Conservation (phyloP, 2,329 filamentous ascomycete species). For the Ceratocystis cacaofunesta region DNA sequence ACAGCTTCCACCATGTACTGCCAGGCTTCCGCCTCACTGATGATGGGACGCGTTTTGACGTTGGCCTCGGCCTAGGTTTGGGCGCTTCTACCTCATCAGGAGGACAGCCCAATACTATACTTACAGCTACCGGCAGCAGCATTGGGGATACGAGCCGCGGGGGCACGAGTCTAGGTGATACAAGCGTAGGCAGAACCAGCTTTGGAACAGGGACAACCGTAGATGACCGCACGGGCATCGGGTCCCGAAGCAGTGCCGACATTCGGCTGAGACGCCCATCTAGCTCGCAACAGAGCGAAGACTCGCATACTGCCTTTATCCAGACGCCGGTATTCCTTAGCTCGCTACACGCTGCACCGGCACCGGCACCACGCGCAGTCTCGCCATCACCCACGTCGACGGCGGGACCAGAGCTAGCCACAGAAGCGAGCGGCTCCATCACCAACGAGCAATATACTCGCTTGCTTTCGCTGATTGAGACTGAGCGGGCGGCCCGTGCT, state of each 20-base stretch:
- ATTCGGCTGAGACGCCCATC: slow-evolving; percentile 2
- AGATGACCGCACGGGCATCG: not conserved
- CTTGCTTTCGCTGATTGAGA: slow-evolving; percentile 38
- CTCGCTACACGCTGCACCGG: slow-evolving; percentile 28
- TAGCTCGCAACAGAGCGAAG: slow-evolving; percentile 19
- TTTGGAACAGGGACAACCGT: not conserved
- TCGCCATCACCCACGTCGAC: slow-evolving; percentile 16
- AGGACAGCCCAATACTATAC: not conserved
- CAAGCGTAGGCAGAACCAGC: not conserved
- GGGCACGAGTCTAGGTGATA: not conserved
- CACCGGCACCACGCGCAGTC: slow-evolving; percentile 17
- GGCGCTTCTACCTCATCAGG: not conserved
- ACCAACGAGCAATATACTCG: slow-evolving; percentile 35
- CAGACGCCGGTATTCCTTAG: slow-evolving; percentile 33
- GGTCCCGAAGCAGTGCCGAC: not conserved
- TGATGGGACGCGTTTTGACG: not conserved
- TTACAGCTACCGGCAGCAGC: not conserved
- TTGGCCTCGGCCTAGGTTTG: not conserved
- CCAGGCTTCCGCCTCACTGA: slow-evolving; percentile 27
- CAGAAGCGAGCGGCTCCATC: slow-evolving; percentile 19
- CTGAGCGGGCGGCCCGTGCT: slow-evolving; percentile 41
- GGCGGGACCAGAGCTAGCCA: not conserved
- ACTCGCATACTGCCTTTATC: slow-evolving; percentile 31
- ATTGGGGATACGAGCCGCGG: not conserved
- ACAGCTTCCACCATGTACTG: slow-evolving; percentile 34